A percentile compares a stretch with the other conserved stretches of the same genome.
phyloP scores from a whole-genome alignment of 192 early-diverging fungal species.

The Martensiomyces pterosporus region DNA sequence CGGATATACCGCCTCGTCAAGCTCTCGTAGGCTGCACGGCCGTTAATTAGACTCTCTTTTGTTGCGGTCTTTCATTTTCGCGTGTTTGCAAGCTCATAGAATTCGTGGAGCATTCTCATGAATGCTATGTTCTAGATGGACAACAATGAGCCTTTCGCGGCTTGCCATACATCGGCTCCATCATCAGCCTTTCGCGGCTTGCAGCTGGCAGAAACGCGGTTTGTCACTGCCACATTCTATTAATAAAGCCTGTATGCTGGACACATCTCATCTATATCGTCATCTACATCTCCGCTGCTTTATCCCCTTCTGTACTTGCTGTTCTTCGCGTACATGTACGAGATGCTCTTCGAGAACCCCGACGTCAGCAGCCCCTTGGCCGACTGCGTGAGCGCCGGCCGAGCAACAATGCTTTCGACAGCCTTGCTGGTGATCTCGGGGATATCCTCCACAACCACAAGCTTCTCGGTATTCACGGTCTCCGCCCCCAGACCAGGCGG shows the following conservation, averaged over 20 bases:
- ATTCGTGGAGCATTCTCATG: too few species aligned
- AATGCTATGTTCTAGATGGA: too few species aligned
- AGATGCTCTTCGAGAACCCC: constrained; percentile 59
- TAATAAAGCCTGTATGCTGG: not conserved
- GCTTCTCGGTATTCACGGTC: constrained; percentile 24
- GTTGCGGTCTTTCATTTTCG: not conserved
- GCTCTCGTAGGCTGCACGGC: not conserved
- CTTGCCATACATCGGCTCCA: too few species aligned
- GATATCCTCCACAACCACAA: constrained; percentile 35
- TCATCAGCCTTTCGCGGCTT: too few species aligned
- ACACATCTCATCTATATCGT: not conserved
- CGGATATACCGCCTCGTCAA: constrained; percentile 46
- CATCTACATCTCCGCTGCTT: not conserved
- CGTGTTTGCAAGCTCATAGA: too few species aligned
- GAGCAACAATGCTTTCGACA: constrained; percentile 61
- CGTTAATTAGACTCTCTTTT: not conserved
- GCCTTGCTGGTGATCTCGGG: constrained; percentile 45
- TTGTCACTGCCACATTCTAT: too few species aligned
- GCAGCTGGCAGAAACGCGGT: too few species aligned
- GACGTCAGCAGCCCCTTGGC: constrained; percentile 90
- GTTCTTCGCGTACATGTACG: constrained; percentile 58
- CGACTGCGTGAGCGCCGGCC: constrained; percentile 84
- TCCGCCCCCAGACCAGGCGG: constrained; percentile 26
- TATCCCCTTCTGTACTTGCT: constrained; percentile 18
- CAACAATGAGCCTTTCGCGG: too few species aligned